A percentile compares a stretch with the other conserved stretches of the same genome.
phyloP scores from a whole-genome alignment of 2,329 filamentous ascomycete genomes.

The Colletotrichum musicola region DNA sequence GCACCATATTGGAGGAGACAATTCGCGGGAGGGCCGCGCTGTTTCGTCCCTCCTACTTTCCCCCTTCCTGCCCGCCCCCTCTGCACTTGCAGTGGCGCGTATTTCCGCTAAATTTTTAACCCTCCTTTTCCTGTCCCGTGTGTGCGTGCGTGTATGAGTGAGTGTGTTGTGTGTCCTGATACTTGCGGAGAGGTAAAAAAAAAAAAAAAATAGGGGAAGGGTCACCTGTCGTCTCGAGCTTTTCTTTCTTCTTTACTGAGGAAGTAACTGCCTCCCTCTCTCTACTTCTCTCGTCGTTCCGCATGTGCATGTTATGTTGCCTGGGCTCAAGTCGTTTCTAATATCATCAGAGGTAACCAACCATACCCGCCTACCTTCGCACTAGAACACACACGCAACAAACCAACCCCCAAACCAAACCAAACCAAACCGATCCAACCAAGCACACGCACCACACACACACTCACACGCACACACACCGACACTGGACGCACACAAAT shows the following conservation, averaged over 20 bases:
- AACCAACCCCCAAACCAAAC: constrained; percentile 18
- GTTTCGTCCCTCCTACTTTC: constrained; percentile 22
- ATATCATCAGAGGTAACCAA: constrained; percentile 27
- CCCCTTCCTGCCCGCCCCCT: neutral
- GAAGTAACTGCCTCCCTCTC: no score
- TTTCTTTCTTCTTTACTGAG: neutral
- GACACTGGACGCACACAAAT: neutral
- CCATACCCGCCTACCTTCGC: constrained; percentile 19
- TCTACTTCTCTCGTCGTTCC: no score
- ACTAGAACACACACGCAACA: constrained; percentile 22
- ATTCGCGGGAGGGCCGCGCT: neutral
- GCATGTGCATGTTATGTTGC: constrained; percentile 28
- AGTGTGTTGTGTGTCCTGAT: neutral
- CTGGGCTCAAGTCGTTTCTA: constrained; percentile 13
- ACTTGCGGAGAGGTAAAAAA: constrained; percentile 4
- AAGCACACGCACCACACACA: neutral
- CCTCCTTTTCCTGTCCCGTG: constrained; percentile 1
- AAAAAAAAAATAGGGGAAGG: constrained; percentile 18
- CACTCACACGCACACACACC: neutral
- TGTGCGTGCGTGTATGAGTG: neutral
- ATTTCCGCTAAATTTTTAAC: constrained; percentile 17
- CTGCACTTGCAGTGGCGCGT: neutral
- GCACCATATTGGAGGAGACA: constrained; percentile 18
- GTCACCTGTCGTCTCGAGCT: constrained; percentile 24
- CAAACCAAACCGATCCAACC: neutral